phyloP scores from a whole-genome alignment of 148 eudicot species.

The Camellia sinensis region DNA sequence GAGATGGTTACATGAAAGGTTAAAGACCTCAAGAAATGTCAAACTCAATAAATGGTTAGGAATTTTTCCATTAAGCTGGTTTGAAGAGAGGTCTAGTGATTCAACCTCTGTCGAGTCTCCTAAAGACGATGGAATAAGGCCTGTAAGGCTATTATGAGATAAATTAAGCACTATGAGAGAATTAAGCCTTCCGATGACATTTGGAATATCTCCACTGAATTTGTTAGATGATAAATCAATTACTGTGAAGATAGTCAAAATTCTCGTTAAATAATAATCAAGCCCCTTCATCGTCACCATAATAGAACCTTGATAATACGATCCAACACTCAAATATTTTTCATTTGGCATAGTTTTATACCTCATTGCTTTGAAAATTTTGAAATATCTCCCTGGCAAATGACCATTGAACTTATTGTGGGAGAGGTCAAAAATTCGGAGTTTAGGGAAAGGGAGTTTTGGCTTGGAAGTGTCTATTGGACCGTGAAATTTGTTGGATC shows the following conservation, averaged over 20 bases:
- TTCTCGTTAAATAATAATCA: background rate
- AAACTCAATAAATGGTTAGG: background rate
- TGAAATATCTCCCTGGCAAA: slow-evolving; percentile 10
- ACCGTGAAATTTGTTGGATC: slow-evolving; percentile 37
- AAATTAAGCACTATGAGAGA: slow-evolving; percentile 13
- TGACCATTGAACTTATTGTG: slow-evolving; percentile 36
- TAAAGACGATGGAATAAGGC: slow-evolving; percentile 11
- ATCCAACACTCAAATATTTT: background rate
- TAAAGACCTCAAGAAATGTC: background rate
- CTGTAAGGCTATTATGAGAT: slow-evolving; percentile 15
- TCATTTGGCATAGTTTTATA: background rate
- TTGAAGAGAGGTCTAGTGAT: slow-evolving; percentile 8
- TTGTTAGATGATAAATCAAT: slow-evolving; percentile 21
- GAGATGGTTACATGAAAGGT: background rate
- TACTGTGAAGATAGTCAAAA: background rate
- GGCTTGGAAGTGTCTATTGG: slow-evolving; percentile 3
- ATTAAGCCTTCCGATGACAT: slow-evolving; percentile 7
- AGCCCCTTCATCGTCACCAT: background rate
- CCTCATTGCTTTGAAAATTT: slow-evolving; percentile 23
- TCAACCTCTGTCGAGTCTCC: slow-evolving; percentile 10
- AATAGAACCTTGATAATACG: background rate
- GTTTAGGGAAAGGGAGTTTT: slow-evolving; percentile 20
- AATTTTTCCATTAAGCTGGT: slow-evolving; percentile 12
- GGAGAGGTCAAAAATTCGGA: slow-evolving; percentile 54
- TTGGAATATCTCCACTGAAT: slow-evolving; percentile 15